Percentiles rank a stretch among this genome's conserved stretches.
phyloP scores from a whole-genome alignment of 257 asterid species.

The Mentha longifolia region DNA sequence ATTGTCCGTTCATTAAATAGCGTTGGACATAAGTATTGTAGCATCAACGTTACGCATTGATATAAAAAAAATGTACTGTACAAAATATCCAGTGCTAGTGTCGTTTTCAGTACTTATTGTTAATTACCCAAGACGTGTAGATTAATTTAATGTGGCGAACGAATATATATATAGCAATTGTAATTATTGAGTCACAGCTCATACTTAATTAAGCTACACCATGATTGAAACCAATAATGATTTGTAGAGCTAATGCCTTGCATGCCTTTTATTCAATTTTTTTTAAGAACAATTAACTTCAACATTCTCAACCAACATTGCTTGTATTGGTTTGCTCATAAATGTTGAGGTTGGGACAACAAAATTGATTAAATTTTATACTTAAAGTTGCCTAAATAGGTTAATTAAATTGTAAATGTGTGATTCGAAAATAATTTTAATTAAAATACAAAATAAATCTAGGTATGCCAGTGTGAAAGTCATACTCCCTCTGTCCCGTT shows the following conservation, averaged over 20 bases:
- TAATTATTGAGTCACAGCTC: no score
- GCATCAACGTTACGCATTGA: not conserved
- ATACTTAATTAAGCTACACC: not conserved
- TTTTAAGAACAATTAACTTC: not conserved
- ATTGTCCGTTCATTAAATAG: not conserved
- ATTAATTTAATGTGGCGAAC: not conserved
- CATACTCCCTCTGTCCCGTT: no score
- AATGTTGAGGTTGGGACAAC: not conserved
- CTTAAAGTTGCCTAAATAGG: not conserved
- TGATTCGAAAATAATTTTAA: not conserved
- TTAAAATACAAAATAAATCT: no score
- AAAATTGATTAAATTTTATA: not conserved
- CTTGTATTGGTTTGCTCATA: constrained; percentile 9
- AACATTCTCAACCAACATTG: not conserved
- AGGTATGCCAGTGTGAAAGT: no score
- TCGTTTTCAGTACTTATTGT: not conserved
- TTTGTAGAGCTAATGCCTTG: constrained; percentile 2
- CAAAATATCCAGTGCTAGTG: not conserved
- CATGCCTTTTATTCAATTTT: not conserved
- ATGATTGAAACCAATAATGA: not conserved
- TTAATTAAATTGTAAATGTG: not conserved
- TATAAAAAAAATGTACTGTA: not conserved
- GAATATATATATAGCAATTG: not conserved
- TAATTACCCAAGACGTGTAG: not conserved
- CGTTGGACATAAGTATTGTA: not conserved